Evolutionary conservation across 805 yeast genomes (phyloP).

Genomic region (Saturnispora gosingensis): DNA sequence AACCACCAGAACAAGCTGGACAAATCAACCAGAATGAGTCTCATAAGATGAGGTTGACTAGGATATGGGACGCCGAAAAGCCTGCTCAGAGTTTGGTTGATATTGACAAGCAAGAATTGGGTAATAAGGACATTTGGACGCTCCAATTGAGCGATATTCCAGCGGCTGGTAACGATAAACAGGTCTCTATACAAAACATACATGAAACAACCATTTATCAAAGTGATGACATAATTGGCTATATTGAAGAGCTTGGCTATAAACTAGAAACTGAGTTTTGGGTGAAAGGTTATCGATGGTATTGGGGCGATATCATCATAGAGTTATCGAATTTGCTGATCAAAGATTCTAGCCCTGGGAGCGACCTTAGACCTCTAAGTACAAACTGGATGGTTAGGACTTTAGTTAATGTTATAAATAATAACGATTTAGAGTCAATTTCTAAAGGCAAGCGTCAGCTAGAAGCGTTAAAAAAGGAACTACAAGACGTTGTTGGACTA

Average conservation of each 20-base stretch:
- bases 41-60: constrained; percentile 39
- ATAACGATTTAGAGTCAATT: constrained; percentile 68
- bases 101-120: constrained; percentile 10
- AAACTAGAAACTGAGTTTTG: constrained; percentile 52
- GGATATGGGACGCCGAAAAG: constrained; percentile 32
- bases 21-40: constrained; percentile 51
- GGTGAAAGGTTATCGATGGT: constrained; percentile 52
- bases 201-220: constrained; percentile 49
- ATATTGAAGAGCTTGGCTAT: constrained; percentile 62
- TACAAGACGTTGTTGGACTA: constrained; percentile 59
- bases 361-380: constrained; percentile 11
- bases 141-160: constrained; percentile 65
- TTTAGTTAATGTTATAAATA: constrained; percentile 57
- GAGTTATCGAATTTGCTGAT: constrained; percentile 44
- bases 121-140: constrained; percentile 41
- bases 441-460: constrained; percentile 58
- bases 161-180: constrained; percentile 53
- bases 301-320: constrained; percentile 50
- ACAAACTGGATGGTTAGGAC: constrained; percentile 41
- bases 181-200: constrained; percentile 57
- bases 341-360: constrained; percentile 16
- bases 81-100: not conserved
- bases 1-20: constrained; percentile 46
- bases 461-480: constrained; percentile 50
- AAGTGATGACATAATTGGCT: constrained; percentile 37